Evolutionary conservation across 2,329 filamentous ascomycete species (phyloP).

Genomic region (Ustulina deusta): DNA sequence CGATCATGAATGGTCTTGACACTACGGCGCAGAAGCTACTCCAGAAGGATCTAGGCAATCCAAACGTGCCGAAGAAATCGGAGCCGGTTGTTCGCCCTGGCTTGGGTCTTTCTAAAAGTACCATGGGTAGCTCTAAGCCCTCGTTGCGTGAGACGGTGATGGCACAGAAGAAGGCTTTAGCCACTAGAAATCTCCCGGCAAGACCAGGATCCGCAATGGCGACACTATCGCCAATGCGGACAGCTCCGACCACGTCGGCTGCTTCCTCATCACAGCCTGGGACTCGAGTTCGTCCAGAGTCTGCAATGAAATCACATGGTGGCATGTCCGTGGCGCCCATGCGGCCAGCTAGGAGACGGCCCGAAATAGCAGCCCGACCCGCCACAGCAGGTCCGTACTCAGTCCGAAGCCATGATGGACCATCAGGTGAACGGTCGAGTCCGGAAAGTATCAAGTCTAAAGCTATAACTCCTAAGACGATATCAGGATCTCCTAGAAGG

Average conservation of each 20-base stretch:
- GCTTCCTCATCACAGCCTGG: conserved; percentile 52
- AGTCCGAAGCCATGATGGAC: conserved; percentile 64
- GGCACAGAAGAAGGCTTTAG: conserved; percentile 78
- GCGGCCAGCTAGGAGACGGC: conserved; percentile 68
- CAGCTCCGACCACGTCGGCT: conserved; percentile 53
- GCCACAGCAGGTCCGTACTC: conserved; percentile 76
- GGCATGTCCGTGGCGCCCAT: conserved; percentile 74
- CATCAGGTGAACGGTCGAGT: conserved; percentile 58
- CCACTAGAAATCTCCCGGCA: conserved; percentile 64
- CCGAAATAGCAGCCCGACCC: conserved; percentile 69
- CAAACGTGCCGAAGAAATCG: conserved; percentile 71
- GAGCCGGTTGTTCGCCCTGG: conserved; percentile 67
- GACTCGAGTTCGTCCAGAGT: conserved; percentile 58
- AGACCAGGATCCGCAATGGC: conserved; percentile 75
- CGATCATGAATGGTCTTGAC: conserved; percentile 84
- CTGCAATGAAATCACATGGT: conserved; percentile 60
- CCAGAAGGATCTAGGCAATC: conserved; percentile 86
- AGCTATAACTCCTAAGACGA: conserved; percentile 62
- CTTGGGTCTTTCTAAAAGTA: conserved; percentile 72
- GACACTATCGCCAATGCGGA: conserved; percentile 66
- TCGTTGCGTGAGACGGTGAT: conserved; percentile 86
- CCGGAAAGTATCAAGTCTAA: conserved; percentile 62
- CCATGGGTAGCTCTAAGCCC: conserved; percentile 68
- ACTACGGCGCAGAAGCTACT: conserved; percentile 81
- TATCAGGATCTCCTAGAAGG: conserved; percentile 65